Base-by-base conservation (phyloP, 2,329 filamentous ascomycete species). In the Apiospora pterosperma region DNA sequence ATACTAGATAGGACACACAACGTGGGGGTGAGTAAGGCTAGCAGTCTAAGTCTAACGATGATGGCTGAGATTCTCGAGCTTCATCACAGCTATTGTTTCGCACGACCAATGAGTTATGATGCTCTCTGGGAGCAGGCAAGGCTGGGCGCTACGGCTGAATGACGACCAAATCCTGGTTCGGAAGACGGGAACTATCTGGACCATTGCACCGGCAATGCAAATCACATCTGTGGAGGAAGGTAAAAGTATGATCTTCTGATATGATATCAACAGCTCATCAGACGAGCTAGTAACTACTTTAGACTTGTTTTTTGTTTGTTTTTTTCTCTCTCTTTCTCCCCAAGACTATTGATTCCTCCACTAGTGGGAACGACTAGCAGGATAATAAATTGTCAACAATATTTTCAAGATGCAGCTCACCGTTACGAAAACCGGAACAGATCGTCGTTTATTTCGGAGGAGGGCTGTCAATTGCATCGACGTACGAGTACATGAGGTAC, bases 161-260 rank as follows among this genome's bases (percentile, higher is more conserved):
- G 28, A 12, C 48, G 48, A 21, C 21, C 48, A 19, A 55, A 55
- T 55, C 48, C 48, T 55, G 28, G 48, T 55, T n/a, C 28, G 11
- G 34, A 55, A 55, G 48, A 21, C 48, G 48, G 48, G 48, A 55
- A 55, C 48, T 55, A 55, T 55, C 48, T 34, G n/a, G 34, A 55
- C 48, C 48, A 55, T 4, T 11, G 48, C 48, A 55, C 48, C 48
- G 25, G 48, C 48, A 55, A 31, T 55, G 48, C 48, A 55, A 55
- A 55, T 28, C 48, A 55, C 48, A 55, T 55, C 48, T 55, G 48
- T 55, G 48, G 48, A 55, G 48, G 48, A 21, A 34, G 28, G 28
- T 34, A 34, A 55, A 55, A 55, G n/a, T 55, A 55, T 55, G 48
- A 55, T 55, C 48, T 55, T n/a, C 48, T 55, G 48, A n/a, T 55